Base-by-base conservation (phyloP, 2,329 filamentous ascomycete genomes). In the Arthroderma sp. region DNA sequence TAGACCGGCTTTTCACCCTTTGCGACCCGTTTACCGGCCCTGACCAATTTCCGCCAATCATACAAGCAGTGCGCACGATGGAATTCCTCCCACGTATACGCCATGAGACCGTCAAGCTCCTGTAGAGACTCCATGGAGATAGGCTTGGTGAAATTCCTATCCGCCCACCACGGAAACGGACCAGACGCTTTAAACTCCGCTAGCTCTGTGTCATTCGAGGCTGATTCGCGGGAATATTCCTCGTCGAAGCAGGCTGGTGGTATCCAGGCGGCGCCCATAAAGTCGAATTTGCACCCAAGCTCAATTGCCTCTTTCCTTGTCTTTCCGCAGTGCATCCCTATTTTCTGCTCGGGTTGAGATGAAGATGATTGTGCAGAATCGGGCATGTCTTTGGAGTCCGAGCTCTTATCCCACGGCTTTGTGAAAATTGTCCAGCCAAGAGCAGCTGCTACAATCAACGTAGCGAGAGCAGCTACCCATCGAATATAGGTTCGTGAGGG, bases 21-120 rank as follows among this genome's bases (percentile, higher is more conserved):
- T 38, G 28, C 40, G n/a, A 48, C 39, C 3, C 43, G 45, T 33
- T 50, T 45, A 7, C 42, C 43, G 5, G 48, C 43, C n/a, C 38
- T 48, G 32, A 45, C 37, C 29, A 49, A 37, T 22, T 34, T 38
- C 11, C 43, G 48, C 48, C 48, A 50, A 30, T 47, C 45, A 30
- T 47, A 50, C 31, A 48, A 10, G 29, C 48, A 47, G 30, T 46
- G 45, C 37, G 43, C 43, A 11, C 41, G 34, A 32, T 50, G 48
- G 27, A 41, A 50, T 3, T 31, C 42, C 40, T 50, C 48, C 48
- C 45, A 50, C 1, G 48, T 50, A 43, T 47, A 31, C 27, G 34
- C 48, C 9, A 43, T 34, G 36, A 50, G 46, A 27, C 31, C 37
- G 32, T 47, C 43, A 9, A 43, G 29, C 5, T 38, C 15, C 30